Percentiles rank a stretch among this genome's conserved stretches.
Conservation (phyloP, 2,329 filamentous ascomycete genomes). For the Dryadomyces quercivorus region DNA sequence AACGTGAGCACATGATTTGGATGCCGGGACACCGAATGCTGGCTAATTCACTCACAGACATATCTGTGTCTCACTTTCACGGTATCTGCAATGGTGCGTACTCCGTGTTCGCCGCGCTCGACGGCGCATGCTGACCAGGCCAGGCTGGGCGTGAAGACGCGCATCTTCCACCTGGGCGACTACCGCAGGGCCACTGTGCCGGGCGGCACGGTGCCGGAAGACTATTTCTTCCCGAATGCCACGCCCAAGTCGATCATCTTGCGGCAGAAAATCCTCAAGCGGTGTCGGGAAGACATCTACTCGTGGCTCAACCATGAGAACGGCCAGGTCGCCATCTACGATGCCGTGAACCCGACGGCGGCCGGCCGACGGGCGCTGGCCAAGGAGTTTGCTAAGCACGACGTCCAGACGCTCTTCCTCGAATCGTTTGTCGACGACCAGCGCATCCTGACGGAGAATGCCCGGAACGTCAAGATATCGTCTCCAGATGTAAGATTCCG, state of each 20-base stretch:
- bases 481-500: conserved; percentile 88
- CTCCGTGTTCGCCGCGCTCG: background rate
- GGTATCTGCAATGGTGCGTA: conserved; percentile 69
- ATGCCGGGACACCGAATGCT: background rate
- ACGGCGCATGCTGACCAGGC: background rate
- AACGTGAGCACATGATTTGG: conserved; percentile 48
- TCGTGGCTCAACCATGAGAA: conserved; percentile 94
- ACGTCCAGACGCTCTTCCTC: conserved; percentile 94
- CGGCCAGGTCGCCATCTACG: conserved; percentile 95
- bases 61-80: conserved; percentile 87
- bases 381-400: conserved; percentile 95
- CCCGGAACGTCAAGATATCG: conserved; percentile 92
- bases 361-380: conserved; percentile 71
- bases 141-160: conserved; percentile 92
- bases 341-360: conserved; percentile 88
- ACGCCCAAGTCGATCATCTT: conserved; percentile 86
- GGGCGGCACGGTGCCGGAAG: conserved; percentile 76
- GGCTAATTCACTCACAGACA: conserved; percentile 40
- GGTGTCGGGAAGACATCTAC: conserved; percentile 94
- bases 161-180: conserved; percentile 94
- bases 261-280: conserved; percentile 93
- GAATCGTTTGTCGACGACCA: conserved; percentile 93
- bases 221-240: conserved; percentile 96
- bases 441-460: conserved; percentile 89
- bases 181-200: conserved; percentile 87